phyloP scores from a whole-genome alignment of 768 basidiomycete species.

The Podaxis sp. region DNA sequence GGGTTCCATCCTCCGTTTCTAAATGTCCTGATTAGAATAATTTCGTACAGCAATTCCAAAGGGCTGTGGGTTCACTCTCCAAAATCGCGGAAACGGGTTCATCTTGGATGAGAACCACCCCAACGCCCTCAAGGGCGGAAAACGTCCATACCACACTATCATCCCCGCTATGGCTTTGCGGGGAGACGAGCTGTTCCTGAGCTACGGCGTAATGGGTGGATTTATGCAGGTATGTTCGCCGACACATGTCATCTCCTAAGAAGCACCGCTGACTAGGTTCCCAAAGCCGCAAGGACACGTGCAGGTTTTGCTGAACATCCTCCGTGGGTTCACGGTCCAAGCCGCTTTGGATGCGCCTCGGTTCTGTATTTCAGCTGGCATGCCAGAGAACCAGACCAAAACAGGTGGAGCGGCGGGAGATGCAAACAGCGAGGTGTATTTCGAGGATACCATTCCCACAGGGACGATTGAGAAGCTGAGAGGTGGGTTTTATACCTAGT shows the following conservation, averaged over 20 bases:
- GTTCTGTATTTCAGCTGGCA: constrained; percentile 91
- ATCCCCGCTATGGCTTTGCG: constrained; percentile 86
- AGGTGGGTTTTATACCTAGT: constrained; percentile 42
- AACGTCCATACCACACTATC: constrained; percentile 89
- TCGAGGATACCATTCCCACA: constrained; percentile 78
- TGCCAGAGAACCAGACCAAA: constrained; percentile 55
- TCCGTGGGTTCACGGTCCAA: constrained; percentile 86
- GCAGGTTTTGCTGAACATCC: constrained; percentile 88
- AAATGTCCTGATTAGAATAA: neutral
- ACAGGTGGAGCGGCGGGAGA: constrained; percentile 56
- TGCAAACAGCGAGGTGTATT: constrained; percentile 81
- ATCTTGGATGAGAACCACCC: constrained; percentile 78
- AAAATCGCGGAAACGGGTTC: constrained; percentile 91
- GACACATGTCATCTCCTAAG: neutral
- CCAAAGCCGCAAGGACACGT: constrained; percentile 90
- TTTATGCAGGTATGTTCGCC: constrained; percentile 71
- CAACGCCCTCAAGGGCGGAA: constrained; percentile 80
- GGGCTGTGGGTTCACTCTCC: constrained; percentile 94
- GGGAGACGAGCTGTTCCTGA: constrained; percentile 80
- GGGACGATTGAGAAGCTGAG: constrained; percentile 65
- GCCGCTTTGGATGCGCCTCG: constrained; percentile 92
- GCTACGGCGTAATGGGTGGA: constrained; percentile 91
- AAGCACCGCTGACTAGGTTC: neutral
- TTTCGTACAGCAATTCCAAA: constrained; percentile 74
- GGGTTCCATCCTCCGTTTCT: neutral